Percentiles rank a stretch among this genome's conserved stretches.
Evolutionary conservation across 108 stramenopile genomes (phyloP).

Genomic region (Nitzschia sp.): DNA sequence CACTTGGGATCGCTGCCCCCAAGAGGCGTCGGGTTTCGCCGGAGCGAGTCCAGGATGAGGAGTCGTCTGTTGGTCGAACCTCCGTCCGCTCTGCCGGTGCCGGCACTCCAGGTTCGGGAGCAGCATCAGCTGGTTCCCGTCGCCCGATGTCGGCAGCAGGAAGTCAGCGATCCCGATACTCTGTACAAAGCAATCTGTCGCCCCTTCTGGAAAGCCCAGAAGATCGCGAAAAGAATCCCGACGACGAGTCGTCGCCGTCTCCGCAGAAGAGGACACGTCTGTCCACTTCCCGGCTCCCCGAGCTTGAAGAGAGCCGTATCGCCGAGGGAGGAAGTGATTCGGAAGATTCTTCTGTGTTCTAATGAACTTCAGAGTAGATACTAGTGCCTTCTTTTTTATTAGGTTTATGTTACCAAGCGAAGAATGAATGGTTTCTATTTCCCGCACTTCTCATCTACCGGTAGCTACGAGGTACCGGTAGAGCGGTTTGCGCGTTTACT

Average conservation of each 20-base stretch:
- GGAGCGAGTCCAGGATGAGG: background rate
- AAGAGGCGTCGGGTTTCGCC: background rate
- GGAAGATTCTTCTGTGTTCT: background rate
- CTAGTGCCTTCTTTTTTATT: too few relatives aligned
- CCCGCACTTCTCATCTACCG: too few relatives aligned
- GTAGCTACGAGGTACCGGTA: too few relatives aligned
- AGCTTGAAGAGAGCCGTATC: background rate
- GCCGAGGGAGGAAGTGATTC: constrained; percentile 7
- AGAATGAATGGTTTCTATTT: too few relatives aligned
- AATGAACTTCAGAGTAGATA: background rate
- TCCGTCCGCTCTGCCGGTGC: background rate
- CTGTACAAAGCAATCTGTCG: constrained; percentile 10
- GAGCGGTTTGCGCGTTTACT: too few relatives aligned
- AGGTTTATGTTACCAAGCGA: too few relatives aligned
- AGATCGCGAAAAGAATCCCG: background rate
- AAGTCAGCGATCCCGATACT: constrained; percentile 4
- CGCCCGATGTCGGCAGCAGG: background rate
- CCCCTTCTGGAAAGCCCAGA: constrained; percentile 11
- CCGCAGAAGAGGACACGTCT: constrained; percentile 1
- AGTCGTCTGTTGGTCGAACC: background rate
- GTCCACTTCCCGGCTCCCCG: background rate
- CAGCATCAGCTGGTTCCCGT: background rate
- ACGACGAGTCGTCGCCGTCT: background rate
- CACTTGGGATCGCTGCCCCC: constrained; percentile 43
- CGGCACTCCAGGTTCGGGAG: background rate